Percentiles rank a stretch among this genome's conserved stretches.
phyloP scores from a whole-genome alignment of 108 stramenopile species.

The Cyclotella kingstonii region DNA sequence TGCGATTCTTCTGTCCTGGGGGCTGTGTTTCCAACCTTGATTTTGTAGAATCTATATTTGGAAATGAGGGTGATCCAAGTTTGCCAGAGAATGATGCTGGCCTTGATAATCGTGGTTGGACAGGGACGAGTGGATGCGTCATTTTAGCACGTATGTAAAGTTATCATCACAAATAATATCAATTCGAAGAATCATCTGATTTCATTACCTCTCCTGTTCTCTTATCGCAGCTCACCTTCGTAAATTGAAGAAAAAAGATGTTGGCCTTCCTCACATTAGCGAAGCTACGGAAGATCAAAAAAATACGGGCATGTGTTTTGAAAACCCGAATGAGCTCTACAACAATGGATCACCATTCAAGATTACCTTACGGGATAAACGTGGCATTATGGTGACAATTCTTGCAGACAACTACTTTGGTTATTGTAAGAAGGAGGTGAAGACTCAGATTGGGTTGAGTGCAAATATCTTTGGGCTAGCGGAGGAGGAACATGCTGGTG shows the following conservation, averaged over 20 bases:
- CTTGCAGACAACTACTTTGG: constrained; percentile 65
- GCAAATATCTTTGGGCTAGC: constrained; percentile 56
- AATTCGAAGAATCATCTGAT: too few relatives aligned
- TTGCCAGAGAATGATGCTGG: constrained; percentile 60
- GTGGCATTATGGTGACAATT: constrained; percentile 65
- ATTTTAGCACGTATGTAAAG: constrained; percentile 44
- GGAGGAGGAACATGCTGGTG: constrained; percentile 63
- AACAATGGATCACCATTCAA: constrained; percentile 59
- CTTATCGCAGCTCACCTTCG: constrained; percentile 39
- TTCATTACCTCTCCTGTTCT: too few relatives aligned
- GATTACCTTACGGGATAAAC: constrained; percentile 56
- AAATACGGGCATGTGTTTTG: constrained; percentile 54
- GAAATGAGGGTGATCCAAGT: constrained; percentile 55
- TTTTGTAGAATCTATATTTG: constrained; percentile 56
- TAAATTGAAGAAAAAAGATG: constrained; percentile 50
- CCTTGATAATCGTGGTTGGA: constrained; percentile 53
- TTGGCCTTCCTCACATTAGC: constrained; percentile 46
- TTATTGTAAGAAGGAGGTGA: constrained; percentile 63
- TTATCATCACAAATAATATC: too few relatives aligned
- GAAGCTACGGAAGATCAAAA: constrained; percentile 61
- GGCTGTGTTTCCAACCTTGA: constrained; percentile 57
- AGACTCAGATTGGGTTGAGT: constrained; percentile 57
- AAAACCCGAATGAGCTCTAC: constrained; percentile 47
- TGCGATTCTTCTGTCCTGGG: constrained; percentile 60
- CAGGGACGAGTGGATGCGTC: constrained; percentile 58